Evolutionary conservation across 1,139 yeast genomes (phyloP).

Genomic region (Hyphopichia burtonii): DNA sequence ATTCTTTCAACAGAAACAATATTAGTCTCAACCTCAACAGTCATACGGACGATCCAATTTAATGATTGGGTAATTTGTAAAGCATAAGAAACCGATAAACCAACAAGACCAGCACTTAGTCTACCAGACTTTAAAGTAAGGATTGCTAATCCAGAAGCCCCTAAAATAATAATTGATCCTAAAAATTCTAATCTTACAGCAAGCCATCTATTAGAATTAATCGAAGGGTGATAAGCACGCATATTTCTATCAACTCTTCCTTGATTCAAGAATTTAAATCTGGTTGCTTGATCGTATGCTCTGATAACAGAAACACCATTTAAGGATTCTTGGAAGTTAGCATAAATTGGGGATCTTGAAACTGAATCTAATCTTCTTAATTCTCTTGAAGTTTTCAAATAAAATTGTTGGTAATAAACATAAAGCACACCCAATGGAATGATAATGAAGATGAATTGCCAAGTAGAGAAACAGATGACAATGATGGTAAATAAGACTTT

Average conservation of each 20-base stretch:
- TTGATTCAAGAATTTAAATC: slow-evolving; percentile 76
- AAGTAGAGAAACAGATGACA: slow-evolving; percentile 86
- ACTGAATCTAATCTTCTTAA: slow-evolving; percentile 92
- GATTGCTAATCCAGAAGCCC: slow-evolving; percentile 81
- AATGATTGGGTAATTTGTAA: slow-evolving; percentile 88
- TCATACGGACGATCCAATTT: slow-evolving; percentile 98
- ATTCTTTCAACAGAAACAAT: slow-evolving; percentile 96
- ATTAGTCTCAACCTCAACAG: slow-evolving; percentile 95
- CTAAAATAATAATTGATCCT: slow-evolving; percentile 83
- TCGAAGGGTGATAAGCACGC: slow-evolving; percentile 91
- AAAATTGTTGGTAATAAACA: slow-evolving; percentile 83
- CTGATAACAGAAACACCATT: slow-evolving; percentile 88
- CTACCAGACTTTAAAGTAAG: slow-evolving; percentile 63
- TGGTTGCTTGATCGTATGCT: slow-evolving; percentile 74
- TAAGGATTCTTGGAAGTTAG: slow-evolving; percentile 94
- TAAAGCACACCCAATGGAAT: slow-evolving; percentile 73
- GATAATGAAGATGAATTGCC: slow-evolving; percentile 75
- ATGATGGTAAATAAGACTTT: slow-evolving; percentile 77
- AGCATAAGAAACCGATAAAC: slow-evolving; percentile 90
- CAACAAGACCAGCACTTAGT: slow-evolving; percentile 86
- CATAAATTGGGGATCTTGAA: slow-evolving; percentile 90
- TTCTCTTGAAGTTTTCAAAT: slow-evolving; percentile 88
- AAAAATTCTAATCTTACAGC: slow-evolving; percentile 90
- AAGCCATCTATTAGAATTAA: slow-evolving; percentile 94
- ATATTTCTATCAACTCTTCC: slow-evolving; percentile 79